phyloP scores from a whole-genome alignment of 2,329 filamentous ascomycete genomes.

The Colletotrichum sansevieriae region DNA sequence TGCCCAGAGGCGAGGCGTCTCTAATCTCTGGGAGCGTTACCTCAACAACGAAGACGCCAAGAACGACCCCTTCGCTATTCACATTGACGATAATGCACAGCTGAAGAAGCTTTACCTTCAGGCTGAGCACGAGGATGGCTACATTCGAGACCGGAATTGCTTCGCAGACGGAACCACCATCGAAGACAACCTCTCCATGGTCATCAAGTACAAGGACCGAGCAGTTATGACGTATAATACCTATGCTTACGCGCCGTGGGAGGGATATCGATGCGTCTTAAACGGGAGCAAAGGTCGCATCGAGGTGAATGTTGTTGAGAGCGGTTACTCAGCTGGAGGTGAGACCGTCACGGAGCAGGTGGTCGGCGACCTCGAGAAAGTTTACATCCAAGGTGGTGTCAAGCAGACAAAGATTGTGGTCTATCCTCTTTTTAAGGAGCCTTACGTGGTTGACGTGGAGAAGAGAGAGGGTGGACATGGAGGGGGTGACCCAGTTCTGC shows the following conservation, averaged over 20 bases:
- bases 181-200: slow-evolving; percentile 61
- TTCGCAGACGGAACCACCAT: slow-evolving; percentile 64
- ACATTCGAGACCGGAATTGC: slow-evolving; percentile 61
- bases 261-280: slow-evolving; percentile 57
- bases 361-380: too few species aligned
- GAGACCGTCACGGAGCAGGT: too few species aligned
- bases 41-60: slow-evolving; percentile 56
- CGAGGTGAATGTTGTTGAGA: slow-evolving; percentile 62
- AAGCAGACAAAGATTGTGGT: too few species aligned
- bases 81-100: slow-evolving; percentile 56
- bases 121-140: slow-evolving; percentile 63
- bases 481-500: too few species aligned
- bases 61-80: slow-evolving; percentile 60
- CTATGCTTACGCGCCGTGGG: slow-evolving; percentile 61
- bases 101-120: slow-evolving; percentile 60
- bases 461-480: too few species aligned
- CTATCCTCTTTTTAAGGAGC: too few species aligned
- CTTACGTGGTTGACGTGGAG: too few species aligned
- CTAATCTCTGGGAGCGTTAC: slow-evolving; percentile 54
- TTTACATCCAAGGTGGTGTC: too few species aligned
- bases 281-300: slow-evolving; percentile 59
- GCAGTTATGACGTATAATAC: slow-evolving; percentile 55
- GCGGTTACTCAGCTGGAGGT: slow-evolving; percentile 56
- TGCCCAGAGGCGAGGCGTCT: slow-evolving; percentile 64
- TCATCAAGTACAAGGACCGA: slow-evolving; percentile 58